phyloP scores from a whole-genome alignment of 140 eudicot species.

The Ambrosia hybrid region DNA sequence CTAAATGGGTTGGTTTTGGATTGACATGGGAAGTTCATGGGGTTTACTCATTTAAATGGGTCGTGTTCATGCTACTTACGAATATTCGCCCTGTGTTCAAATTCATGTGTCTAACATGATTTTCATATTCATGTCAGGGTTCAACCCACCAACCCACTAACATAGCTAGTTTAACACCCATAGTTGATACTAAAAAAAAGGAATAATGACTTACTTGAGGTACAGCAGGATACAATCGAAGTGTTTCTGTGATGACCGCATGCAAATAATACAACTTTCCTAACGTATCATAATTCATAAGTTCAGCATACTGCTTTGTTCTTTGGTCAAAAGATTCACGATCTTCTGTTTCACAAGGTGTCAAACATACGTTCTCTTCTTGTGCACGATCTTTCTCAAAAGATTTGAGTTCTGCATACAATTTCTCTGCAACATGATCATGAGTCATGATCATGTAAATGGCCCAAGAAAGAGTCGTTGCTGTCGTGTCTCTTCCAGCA shows the following conservation, averaged over 20 bases:
- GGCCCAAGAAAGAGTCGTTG: constrained; percentile 95
- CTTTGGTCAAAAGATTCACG: constrained; percentile 56
- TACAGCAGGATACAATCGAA: constrained; percentile 86
- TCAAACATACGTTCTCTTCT: constrained; percentile 50
- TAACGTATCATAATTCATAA: constrained; percentile 72
- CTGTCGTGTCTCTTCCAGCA: constrained; percentile 97
- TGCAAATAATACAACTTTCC: constrained; percentile 80
- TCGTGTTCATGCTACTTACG: no score
- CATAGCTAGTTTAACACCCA: no score
- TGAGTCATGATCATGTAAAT: constrained; percentile 82
- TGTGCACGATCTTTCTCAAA: constrained; percentile 59
- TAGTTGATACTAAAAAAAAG: neutral
- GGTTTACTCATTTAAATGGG: neutral
- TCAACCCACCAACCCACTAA: no score
- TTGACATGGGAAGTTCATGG: neutral
- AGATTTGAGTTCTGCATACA: constrained; percentile 60
- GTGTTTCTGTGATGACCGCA: constrained; percentile 94
- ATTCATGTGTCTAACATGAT: no score
- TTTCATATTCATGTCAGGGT: no score
- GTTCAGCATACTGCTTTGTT: constrained; percentile 66
- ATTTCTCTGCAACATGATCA: constrained; percentile 69
- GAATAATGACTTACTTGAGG: constrained; percentile 65
- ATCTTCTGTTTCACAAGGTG: constrained; percentile 44
- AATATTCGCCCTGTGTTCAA: no score
- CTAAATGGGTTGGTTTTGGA: neutral